phyloP scores from a whole-genome alignment of 768 basidiomycete species.

The Tulasnella sp. region DNA sequence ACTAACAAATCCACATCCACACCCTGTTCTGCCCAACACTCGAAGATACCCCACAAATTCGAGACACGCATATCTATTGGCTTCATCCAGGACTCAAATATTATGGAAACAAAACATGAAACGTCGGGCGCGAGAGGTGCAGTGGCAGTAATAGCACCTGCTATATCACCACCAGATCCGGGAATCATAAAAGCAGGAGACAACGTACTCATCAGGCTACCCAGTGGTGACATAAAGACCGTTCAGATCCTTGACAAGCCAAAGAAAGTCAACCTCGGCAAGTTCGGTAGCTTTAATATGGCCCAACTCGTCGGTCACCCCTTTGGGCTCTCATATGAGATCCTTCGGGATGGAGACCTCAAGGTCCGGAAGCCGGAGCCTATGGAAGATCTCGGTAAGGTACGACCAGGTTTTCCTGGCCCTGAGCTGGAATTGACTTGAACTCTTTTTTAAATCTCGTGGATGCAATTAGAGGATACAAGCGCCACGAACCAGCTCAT shows the following conservation, averaged over 20 bases:
- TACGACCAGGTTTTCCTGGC: not conserved
- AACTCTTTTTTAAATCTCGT: constrained; percentile 9
- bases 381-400: constrained; percentile 72
- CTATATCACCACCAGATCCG: too few species aligned
- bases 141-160: too few species aligned
- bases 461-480: constrained; percentile 65
- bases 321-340: constrained; percentile 85
- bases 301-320: constrained; percentile 71
- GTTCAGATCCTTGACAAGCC: constrained; percentile 57
- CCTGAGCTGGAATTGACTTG: not conserved
- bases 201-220: constrained; percentile 67
- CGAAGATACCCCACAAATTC: too few species aligned
- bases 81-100: too few species aligned
- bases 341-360: constrained; percentile 54
- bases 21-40: too few species aligned
- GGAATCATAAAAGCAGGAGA: constrained; percentile 25
- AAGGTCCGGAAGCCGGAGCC: constrained; percentile 49
- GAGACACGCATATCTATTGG: too few species aligned
- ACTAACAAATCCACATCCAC: too few species aligned
- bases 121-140: too few species aligned
- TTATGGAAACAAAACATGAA: too few species aligned
- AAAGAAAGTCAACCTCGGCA: constrained; percentile 68
- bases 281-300: constrained; percentile 72
- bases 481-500: constrained; percentile 96
- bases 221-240: constrained; percentile 68